phyloP scores from a whole-genome alignment of 2,329 filamentous ascomycete genomes.

The Nemania abortiva region DNA sequence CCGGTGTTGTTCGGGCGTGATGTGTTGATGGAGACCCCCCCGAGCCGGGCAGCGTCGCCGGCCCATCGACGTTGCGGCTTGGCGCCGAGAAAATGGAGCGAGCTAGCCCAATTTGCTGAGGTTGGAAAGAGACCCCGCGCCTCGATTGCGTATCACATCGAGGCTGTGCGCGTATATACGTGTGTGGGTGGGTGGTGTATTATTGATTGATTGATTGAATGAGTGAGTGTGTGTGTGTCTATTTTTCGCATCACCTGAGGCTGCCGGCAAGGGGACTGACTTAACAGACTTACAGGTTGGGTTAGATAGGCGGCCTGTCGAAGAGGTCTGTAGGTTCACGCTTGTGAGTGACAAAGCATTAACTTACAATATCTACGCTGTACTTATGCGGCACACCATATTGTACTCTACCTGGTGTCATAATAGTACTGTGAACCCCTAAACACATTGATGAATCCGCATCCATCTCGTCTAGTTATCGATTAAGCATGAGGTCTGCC shows the following conservation, averaged over 20 bases:
- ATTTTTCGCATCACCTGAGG: background rate
- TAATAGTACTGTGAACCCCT: too few relatives aligned
- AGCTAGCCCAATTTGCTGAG: constrained; percentile 13
- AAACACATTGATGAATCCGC: too few relatives aligned
- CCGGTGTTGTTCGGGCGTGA: background rate
- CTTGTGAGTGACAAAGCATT: too few relatives aligned
- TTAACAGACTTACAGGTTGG: too few relatives aligned
- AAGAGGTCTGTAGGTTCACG: too few relatives aligned
- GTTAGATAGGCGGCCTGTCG: too few relatives aligned
- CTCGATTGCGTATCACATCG: constrained; percentile 33
- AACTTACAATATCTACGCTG: background rate
- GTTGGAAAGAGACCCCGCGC: constrained; percentile 5
- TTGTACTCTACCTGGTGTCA: too few relatives aligned
- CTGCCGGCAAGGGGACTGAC: background rate
- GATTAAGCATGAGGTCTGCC: too few relatives aligned
- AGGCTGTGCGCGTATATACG: constrained; percentile 28
- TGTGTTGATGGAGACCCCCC: background rate
- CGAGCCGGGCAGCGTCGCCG: background rate
- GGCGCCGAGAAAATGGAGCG: constrained; percentile 33
- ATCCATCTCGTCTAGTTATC: too few relatives aligned
- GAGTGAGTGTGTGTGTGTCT: background rate
- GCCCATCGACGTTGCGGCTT: constrained; percentile 23
- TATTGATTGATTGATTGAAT: background rate
- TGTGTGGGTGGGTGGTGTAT: background rate
- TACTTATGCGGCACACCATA: constrained; percentile 11